A percentile compares a stretch with the other conserved stretches of the same genome.
These are phyloP conservation scores for Eimeria falciformis DNA, from an alignment of 169 alveolate species.

Conservation along the genomic window DNA sequence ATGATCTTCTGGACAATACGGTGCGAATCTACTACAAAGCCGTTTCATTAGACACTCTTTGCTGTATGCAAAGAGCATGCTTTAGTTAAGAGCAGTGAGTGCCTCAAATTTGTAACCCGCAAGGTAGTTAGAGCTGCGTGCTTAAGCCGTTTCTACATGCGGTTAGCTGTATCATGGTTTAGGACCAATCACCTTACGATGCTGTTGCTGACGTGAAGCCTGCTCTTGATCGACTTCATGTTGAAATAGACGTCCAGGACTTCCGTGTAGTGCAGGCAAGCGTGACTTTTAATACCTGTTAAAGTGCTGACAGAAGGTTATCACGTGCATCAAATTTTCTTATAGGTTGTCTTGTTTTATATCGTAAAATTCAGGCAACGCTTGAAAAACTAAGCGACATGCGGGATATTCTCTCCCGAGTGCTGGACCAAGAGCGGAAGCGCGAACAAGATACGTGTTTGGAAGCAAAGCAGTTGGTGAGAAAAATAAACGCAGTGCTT, in stretches of 20 bases:
- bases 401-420: slow-evolving; percentile 29
- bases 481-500: background rate
- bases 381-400: slow-evolving; percentile 66
- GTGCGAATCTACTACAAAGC: background rate
- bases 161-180: background rate
- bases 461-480: slow-evolving; percentile 63
- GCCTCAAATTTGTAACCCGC: no score
- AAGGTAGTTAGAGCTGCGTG: no score
- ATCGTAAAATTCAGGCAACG: slow-evolving; percentile 42
- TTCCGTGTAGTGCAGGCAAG: slow-evolving; percentile 64
- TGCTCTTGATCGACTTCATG: slow-evolving; percentile 67
- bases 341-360: background rate
- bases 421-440: slow-evolving; percentile 44
- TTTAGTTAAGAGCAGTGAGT: no score
- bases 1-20: slow-evolving; percentile 52
- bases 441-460: slow-evolving; percentile 48
- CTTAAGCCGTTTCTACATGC: no score
- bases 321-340: background rate
- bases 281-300: background rate
- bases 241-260: slow-evolving; percentile 62
- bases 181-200: slow-evolving; percentile 61
- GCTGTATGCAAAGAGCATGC: no score
- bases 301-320: no score
- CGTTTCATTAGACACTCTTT: no score
- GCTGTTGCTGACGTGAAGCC: slow-evolving; percentile 66